These are phyloP conservation scores for Macrotyloma uniflorum DNA, from an alignment of 306 rosid species.

Conservation along the genomic window DNA sequence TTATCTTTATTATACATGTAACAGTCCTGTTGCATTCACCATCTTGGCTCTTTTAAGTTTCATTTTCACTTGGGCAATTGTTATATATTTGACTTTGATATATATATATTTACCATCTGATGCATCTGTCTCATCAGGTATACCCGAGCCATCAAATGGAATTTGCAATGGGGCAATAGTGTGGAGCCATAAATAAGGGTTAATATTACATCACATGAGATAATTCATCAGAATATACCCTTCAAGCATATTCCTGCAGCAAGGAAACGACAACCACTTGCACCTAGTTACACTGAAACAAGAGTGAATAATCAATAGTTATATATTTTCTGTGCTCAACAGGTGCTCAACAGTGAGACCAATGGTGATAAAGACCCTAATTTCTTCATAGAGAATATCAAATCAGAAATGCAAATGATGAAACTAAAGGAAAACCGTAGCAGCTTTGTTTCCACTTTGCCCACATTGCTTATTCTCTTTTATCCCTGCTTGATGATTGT, in stretches of 20 bases:
- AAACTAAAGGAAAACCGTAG: conserved; percentile 40
- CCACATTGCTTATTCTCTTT: conserved; percentile 41
- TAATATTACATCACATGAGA: background rate
- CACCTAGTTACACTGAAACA: conserved; percentile 10
- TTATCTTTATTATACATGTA: background rate
- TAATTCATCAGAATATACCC: conserved; percentile 31
- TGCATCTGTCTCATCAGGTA: conserved; percentile 19
- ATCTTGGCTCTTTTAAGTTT: background rate
- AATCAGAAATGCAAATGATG: conserved; percentile 41
- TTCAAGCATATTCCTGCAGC: background rate
- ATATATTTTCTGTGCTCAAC: background rate
- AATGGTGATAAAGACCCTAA: background rate
- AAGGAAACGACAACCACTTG: background rate
- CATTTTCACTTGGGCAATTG: background rate
- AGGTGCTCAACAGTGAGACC: background rate
- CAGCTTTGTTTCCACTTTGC: conserved; percentile 61
- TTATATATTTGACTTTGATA: background rate
- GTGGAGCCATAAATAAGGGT: background rate
- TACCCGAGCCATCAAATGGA: background rate
- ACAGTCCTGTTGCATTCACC: no score
- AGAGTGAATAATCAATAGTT: conserved; percentile 10
- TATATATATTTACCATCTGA: no score
- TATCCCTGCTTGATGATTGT: conserved; percentile 40
- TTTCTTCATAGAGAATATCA: conserved; percentile 27
- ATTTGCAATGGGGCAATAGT: background rate